These are phyloP conservation scores for Cladosporium sp. DNA, from an alignment of 2,329 filamentous ascomycete genomes.

Conservation along the genomic window DNA sequence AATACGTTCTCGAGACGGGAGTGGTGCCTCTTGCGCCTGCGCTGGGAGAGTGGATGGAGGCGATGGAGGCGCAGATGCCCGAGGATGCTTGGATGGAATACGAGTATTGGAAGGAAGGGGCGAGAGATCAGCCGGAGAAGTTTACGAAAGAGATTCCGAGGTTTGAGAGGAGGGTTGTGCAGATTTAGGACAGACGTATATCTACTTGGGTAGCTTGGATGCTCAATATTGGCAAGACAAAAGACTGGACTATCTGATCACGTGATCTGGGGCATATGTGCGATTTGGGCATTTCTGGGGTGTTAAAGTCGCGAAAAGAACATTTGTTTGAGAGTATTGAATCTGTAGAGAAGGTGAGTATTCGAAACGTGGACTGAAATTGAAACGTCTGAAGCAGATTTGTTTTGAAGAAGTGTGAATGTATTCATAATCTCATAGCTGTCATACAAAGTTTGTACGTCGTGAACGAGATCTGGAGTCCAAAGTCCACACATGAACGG, in stretches of 20 bases:
- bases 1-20: conserved; percentile 56
- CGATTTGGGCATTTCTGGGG: too few relatives aligned
- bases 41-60: conserved; percentile 55
- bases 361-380: too few relatives aligned
- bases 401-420: too few relatives aligned
- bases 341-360: too few relatives aligned
- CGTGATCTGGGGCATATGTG: too few relatives aligned
- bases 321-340: too few relatives aligned
- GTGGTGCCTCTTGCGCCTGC: conserved; percentile 58
- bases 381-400: too few relatives aligned
- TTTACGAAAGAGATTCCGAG: conserved; percentile 31
- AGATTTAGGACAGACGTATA: conserved; percentile 12
- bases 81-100: conserved; percentile 65
- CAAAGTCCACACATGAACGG: neutral
- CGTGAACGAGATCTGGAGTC: neutral
- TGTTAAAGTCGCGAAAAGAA: too few relatives aligned
- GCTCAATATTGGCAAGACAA: too few relatives aligned
- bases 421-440: neutral
- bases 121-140: conserved; percentile 37
- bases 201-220: neutral
- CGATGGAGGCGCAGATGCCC: conserved; percentile 61
- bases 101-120: conserved; percentile 58
- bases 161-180: conserved; percentile 25
- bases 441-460: neutral
- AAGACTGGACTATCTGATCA: too few relatives aligned